phyloP scores from a whole-genome alignment of 768 basidiomycete genomes.

The Candolleomyces aberdarensis region DNA sequence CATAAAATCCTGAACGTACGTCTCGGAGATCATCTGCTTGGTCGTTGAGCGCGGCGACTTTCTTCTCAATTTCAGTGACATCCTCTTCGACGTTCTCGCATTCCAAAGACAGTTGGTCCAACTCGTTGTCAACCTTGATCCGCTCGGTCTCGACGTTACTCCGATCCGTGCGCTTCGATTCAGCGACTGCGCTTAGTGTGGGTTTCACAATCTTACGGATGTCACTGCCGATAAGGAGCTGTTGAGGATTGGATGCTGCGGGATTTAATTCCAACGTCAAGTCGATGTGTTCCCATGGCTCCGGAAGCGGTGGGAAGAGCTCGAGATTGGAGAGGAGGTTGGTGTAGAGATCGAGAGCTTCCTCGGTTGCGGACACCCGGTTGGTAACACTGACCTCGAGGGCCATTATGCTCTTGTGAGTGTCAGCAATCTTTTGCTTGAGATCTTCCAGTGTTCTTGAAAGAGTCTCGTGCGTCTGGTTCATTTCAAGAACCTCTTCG shows the following conservation, averaged over 20 bases:
- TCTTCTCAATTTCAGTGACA: conserved; percentile 68
- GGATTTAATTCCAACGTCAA: conserved; percentile 81
- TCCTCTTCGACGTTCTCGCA: conserved; percentile 85
- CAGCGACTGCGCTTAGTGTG: conserved; percentile 67
- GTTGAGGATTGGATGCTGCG: conserved; percentile 65
- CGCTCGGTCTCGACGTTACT: conserved; percentile 72
- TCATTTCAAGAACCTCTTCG: conserved; percentile 91
- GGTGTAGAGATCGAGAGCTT: conserved; percentile 77
- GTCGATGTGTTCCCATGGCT: conserved; percentile 69
- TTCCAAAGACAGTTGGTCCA: conserved; percentile 71
- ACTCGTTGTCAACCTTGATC: conserved; percentile 78
- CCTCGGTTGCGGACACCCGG: conserved; percentile 77
- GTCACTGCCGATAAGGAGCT: conserved; percentile 66
- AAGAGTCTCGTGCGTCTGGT: conserved; percentile 80
- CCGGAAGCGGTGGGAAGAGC: conserved; percentile 69
- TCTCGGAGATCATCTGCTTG: conserved; percentile 82
- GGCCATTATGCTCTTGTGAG: conserved; percentile 67
- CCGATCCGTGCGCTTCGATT: conserved; percentile 66
- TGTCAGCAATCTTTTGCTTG: conserved; percentile 70
- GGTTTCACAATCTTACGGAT: conserved; percentile 75
- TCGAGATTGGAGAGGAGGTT: conserved; percentile 71
- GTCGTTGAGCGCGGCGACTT: conserved; percentile 63
- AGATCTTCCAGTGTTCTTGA: conserved; percentile 73
- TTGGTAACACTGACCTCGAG: conserved; percentile 84
- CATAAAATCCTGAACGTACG: conserved; percentile 33